Conservation (phyloP, 108 stramenopile species). For the Conticribra guillardii region DNA sequence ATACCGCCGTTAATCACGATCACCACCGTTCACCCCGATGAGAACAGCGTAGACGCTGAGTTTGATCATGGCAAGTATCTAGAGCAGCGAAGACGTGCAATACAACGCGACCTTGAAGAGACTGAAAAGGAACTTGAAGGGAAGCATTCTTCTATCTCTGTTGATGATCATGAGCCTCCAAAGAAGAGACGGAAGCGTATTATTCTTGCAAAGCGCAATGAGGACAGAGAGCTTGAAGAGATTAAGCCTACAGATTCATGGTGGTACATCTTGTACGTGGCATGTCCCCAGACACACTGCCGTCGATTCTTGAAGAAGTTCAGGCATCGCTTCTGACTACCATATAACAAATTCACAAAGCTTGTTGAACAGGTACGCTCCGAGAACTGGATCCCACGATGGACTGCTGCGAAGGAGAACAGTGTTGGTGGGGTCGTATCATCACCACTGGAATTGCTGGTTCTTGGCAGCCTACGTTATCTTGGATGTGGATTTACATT, state of each 20-base stretch:
- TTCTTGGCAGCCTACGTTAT: conserved; percentile 5
- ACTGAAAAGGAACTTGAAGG: no score
- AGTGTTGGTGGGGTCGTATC: neutral
- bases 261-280: conserved; percentile 4
- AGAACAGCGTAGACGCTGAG: no score
- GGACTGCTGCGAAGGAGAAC: neutral
- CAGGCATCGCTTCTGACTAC: neutral
- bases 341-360: conserved; percentile 5
- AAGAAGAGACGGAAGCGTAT: neutral
- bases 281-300: neutral
- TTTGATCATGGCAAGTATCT: no score
- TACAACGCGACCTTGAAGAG: no score
- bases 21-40: no score
- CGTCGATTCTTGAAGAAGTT: conserved; percentile 1
- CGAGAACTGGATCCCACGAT: conserved; percentile 3
- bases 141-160: no score
- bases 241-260: conserved; percentile 1
- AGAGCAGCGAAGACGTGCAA: no score
- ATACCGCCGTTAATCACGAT: no score
- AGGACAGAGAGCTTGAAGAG: conserved; percentile 5
- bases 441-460: conserved; percentile 15
- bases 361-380: neutral
- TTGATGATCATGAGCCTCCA: no score
- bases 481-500: conserved; percentile 23
- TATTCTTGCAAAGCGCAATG: neutral